A percentile compares a stretch with the other conserved stretches of the same genome.
phyloP scores from a whole-genome alignment of 371 early-diverging fungal genomes.

The Actinomucor elegans region DNA sequence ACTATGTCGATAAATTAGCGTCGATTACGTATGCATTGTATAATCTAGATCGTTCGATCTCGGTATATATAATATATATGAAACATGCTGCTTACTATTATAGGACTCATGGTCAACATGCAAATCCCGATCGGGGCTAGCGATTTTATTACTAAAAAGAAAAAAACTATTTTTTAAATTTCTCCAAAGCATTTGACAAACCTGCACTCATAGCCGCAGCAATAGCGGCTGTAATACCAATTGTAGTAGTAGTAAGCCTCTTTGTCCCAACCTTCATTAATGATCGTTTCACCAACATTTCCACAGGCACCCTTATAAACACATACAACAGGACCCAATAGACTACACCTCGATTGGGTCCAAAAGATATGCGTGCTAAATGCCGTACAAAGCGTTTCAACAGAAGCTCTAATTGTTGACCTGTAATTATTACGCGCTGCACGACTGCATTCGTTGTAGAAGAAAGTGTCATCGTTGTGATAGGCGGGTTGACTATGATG shows the following conservation, averaged over 20 bases:
- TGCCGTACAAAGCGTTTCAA: background rate
- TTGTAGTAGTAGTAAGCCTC: background rate
- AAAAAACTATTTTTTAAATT: background rate
- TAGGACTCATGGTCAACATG: too few species aligned
- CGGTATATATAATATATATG: too few species aligned
- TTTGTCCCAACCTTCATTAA: background rate
- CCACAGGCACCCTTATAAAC: conserved; percentile 19
- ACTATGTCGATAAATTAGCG: too few species aligned
- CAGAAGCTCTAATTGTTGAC: background rate
- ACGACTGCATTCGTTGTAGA: background rate
- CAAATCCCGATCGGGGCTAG: too few species aligned
- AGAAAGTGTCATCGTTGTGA: background rate
- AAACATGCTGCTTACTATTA: too few species aligned
- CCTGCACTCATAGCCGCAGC: conserved; percentile 6
- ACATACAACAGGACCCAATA: conserved; percentile 19
- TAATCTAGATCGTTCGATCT: too few species aligned
- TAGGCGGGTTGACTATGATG: background rate
- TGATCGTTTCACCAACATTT: background rate
- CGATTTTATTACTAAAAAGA: too few species aligned
- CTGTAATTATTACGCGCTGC: background rate
- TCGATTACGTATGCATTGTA: too few species aligned
- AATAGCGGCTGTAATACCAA: conserved; percentile 17
- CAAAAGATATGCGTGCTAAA: conserved; percentile 4
- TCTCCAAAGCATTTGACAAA: conserved; percentile 9
- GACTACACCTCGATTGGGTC: conserved; percentile 1